Percentiles rank a stretch among this genome's conserved stretches.
Conservation (phyloP, 139 green algal genomes). For the Chlamydomonas sphaeroides region DNA sequence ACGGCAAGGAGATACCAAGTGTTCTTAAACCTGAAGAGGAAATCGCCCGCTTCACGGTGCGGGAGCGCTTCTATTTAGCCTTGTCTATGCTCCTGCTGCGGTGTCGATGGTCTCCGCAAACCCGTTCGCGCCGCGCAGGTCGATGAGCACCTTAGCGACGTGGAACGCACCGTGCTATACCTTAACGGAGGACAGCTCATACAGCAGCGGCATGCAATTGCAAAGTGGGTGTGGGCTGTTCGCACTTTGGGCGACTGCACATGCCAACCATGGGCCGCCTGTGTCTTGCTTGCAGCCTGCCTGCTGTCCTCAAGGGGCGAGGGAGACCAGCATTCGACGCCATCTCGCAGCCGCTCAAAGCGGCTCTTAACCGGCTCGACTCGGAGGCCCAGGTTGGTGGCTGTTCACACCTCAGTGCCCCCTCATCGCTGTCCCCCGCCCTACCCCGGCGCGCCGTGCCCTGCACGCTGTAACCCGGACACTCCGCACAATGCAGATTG, state of each 20-base stretch:
- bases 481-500: constrained; percentile 39
- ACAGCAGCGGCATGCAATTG: constrained; percentile 58
- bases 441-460: too few species aligned
- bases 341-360: constrained; percentile 49
- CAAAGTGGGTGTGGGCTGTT: constrained; percentile 55
- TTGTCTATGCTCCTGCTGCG: too few species aligned
- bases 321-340: constrained; percentile 48
- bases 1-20: constrained; percentile 47
- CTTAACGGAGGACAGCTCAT: constrained; percentile 53
- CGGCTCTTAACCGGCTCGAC: constrained; percentile 48
- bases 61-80: too few species aligned
- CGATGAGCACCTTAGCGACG: constrained; percentile 53
- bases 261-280: too few species aligned
- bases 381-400: constrained; percentile 42
- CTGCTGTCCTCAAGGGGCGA: constrained; percentile 43
- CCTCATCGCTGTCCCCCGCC: not conserved
- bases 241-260: too few species aligned
- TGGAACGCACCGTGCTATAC: constrained; percentile 56
- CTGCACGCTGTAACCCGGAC: too few species aligned
- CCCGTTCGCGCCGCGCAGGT: too few species aligned
- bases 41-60: constrained; percentile 49
- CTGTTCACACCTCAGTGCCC: too few species aligned
- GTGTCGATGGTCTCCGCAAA: too few species aligned
- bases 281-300: constrained; percentile 44
- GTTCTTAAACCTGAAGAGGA: constrained; percentile 50